Evolutionary conservation across 768 basidiomycete species (phyloP).

Genomic region (Boletus sensibilis): DNA sequence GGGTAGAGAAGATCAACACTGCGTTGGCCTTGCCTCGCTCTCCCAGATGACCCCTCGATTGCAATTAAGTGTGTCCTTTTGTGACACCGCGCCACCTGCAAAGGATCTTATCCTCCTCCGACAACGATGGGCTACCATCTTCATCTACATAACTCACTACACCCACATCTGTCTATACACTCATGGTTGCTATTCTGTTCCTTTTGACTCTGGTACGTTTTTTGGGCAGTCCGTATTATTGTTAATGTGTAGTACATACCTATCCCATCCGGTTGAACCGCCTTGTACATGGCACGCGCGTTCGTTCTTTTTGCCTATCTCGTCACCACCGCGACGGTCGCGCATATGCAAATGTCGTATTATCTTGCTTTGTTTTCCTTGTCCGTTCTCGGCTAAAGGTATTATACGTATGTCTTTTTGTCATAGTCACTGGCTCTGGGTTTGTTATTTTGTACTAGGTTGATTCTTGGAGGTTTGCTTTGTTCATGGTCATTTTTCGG

Average conservation of each 20-base stretch:
- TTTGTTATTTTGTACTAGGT: neutral
- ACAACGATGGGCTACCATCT: neutral
- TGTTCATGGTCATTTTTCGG: neutral
- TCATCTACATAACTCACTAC: neutral
- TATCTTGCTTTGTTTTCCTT: neutral
- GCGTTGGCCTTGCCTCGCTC: conserved; percentile 24
- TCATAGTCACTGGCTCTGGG: neutral
- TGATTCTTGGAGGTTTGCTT: neutral
- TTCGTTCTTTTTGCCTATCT: neutral
- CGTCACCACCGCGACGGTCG: neutral
- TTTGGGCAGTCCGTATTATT: neutral
- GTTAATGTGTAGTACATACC: neutral
- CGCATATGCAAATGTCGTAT: neutral
- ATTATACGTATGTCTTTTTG: neutral
- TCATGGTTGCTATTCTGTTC: neutral
- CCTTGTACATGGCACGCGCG: neutral
- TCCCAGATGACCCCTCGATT: neutral
- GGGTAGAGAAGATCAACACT: conserved; percentile 42
- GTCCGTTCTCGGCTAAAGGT: neutral
- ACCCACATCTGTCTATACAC: neutral
- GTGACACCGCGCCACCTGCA: neutral
- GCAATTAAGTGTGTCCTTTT: neutral
- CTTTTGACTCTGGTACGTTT: neutral
- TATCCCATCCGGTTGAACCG: neutral
- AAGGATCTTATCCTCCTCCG: neutral